Evolutionary conservation across 345 rosid genomes (phyloP).

Genomic region (Citrus mangshanensis): DNA sequence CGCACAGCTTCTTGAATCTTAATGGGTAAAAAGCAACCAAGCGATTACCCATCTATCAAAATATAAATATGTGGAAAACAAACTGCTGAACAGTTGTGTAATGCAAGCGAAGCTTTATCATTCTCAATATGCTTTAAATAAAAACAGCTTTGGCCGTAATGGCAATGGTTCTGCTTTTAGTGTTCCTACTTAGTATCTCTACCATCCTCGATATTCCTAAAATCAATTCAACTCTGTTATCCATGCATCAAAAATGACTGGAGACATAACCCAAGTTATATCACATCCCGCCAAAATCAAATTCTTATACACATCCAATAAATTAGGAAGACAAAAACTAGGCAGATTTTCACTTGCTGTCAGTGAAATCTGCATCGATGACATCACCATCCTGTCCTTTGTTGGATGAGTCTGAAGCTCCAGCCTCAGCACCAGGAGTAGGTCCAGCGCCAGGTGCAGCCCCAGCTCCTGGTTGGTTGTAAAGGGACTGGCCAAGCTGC

Average conservation of each 20-base stretch:
- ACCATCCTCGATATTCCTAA: slow-evolving; percentile 8
- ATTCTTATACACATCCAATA: slow-evolving; percentile 17
- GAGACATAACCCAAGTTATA: neutral
- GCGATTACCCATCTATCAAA: neutral
- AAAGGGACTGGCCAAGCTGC: slow-evolving; percentile 89
- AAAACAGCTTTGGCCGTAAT: neutral
- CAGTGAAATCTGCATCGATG: slow-evolving; percentile 87
- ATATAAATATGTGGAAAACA: neutral
- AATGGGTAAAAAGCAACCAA: neutral
- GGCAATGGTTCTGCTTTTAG: neutral
- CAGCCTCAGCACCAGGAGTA: slow-evolving; percentile 56
- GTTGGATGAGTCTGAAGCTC: slow-evolving; percentile 47
- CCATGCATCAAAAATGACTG: slow-evolving; percentile 16
- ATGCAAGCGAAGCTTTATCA: neutral
- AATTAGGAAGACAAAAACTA: neutral
- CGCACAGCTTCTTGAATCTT: neutral
- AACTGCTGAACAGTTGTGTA: neutral
- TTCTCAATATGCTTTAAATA: neutral
- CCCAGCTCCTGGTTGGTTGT: slow-evolving; percentile 81
- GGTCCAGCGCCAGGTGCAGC: slow-evolving; percentile 39
- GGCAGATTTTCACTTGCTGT: slow-evolving; percentile 58
- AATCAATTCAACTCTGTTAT: slow-evolving; percentile 3
- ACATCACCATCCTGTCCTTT: slow-evolving; percentile 86
- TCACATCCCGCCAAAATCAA: slow-evolving; percentile 6
- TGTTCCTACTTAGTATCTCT: neutral